Conservation (phyloP, 768 basidiomycete genomes). For the Hericium erinaceus region DNA sequence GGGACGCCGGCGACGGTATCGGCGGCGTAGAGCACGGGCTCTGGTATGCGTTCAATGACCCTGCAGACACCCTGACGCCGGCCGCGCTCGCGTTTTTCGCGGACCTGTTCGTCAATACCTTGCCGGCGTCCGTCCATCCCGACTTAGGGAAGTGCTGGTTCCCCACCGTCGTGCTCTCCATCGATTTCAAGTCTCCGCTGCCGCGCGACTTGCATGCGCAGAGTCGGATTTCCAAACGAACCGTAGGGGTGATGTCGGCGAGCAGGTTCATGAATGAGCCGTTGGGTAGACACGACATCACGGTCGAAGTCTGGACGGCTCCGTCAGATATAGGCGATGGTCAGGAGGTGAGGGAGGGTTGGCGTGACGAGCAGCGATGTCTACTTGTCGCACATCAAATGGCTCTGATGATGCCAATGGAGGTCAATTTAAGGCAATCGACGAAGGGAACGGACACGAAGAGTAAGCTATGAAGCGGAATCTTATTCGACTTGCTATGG, state of each 20-base stretch:
- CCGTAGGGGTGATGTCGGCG: slow-evolving; percentile 46
- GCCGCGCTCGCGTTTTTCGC: slow-evolving; percentile 47
- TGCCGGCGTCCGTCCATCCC: slow-evolving; percentile 2
- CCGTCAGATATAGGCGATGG: slow-evolving; percentile 45
- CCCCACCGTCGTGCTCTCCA: slow-evolving; percentile 49
- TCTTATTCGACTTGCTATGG: too few species aligned
- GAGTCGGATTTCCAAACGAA: slow-evolving; percentile 33
- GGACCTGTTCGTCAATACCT: slow-evolving; percentile 37
- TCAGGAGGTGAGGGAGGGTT: slow-evolving; percentile 24
- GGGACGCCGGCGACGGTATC: slow-evolving; percentile 35
- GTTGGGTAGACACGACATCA: slow-evolving; percentile 46
- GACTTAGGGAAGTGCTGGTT: slow-evolving; percentile 38
- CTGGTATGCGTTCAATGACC: slow-evolving; percentile 41
- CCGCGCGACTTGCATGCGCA: slow-evolving; percentile 21
- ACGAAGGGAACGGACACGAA: background rate
- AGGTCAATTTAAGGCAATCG: slow-evolving; percentile 14
- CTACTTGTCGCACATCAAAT: slow-evolving; percentile 55
- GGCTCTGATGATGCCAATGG: slow-evolving; percentile 35
- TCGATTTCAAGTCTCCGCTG: slow-evolving; percentile 58
- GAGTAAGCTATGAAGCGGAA: too few species aligned
- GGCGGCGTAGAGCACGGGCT: slow-evolving; percentile 50
- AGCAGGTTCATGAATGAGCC: slow-evolving; percentile 46
- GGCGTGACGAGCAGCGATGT: slow-evolving; percentile 59
- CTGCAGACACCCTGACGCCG: slow-evolving; percentile 34
- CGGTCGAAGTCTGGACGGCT: slow-evolving; percentile 60